phyloP scores from a whole-genome alignment of 306 rosid genomes.

The Herpetospermum pedunculosum region DNA sequence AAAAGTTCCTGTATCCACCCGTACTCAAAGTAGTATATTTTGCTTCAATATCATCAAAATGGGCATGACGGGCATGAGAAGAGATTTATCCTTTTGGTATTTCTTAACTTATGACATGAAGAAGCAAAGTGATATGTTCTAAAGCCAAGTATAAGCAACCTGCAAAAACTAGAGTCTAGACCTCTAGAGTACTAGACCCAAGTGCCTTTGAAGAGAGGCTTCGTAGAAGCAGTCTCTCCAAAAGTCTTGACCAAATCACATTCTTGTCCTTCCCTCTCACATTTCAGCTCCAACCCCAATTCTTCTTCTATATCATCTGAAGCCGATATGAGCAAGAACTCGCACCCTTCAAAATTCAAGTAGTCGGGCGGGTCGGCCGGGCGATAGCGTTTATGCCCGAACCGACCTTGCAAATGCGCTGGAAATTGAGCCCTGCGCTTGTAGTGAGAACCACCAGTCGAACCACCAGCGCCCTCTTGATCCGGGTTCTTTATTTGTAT shows the following conservation, averaged over 20 bases:
- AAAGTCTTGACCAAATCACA: conserved; percentile 43
- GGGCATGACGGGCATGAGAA: no score
- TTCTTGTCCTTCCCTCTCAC: conserved; percentile 9
- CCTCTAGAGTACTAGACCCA: no score
- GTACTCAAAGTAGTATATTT: no score
- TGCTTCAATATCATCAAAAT: no score
- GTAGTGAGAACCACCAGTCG: neutral
- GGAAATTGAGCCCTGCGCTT: conserved; percentile 44
- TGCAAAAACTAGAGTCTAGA: no score
- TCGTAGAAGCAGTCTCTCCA: conserved; percentile 29
- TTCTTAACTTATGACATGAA: no score
- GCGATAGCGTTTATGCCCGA: conserved; percentile 17
- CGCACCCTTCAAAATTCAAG: conserved; percentile 57
- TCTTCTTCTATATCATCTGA: conserved; percentile 37
- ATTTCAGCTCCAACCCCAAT: conserved; percentile 35
- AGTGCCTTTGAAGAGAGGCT: conserved; percentile 35
- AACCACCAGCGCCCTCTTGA: neutral
- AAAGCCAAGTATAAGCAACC: no score
- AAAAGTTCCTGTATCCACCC: no score
- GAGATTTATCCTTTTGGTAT: no score
- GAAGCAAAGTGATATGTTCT: no score
- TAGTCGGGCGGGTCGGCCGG: conserved; percentile 40
- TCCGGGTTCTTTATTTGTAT: conserved; percentile 52
- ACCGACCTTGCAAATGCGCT: conserved; percentile 37
- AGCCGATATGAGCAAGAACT: conserved; percentile 47